Evolutionary conservation across 2,329 filamentous ascomycete species (phyloP).

Genomic region (Apiospora arundinis): DNA sequence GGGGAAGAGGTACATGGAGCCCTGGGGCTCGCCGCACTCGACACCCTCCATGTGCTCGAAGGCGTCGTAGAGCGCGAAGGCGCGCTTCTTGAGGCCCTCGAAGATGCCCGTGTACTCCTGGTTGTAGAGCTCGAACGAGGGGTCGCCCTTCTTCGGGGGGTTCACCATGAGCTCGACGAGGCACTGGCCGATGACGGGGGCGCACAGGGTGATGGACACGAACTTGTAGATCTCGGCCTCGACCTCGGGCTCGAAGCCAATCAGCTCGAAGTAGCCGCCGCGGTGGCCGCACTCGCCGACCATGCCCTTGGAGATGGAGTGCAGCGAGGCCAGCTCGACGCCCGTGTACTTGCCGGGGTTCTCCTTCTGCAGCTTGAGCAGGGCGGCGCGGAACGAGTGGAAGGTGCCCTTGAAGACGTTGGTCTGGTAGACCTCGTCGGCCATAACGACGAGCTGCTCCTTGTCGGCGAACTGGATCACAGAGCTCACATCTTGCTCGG

Average conservation of each 20-base stretch:
- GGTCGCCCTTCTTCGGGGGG: slow-evolving; percentile 82
- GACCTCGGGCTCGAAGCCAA: slow-evolving; percentile 85
- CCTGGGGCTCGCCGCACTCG: slow-evolving; percentile 86
- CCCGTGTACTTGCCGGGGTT: slow-evolving; percentile 78
- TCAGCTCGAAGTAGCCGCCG: slow-evolving; percentile 96
- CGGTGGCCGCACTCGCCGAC: slow-evolving; percentile 98
- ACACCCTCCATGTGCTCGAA: slow-evolving; percentile 97
- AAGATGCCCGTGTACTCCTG: slow-evolving; percentile 86
- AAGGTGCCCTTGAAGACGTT: slow-evolving; percentile 97
- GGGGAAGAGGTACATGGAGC: slow-evolving; percentile 98
- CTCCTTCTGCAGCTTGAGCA: slow-evolving; percentile 81
- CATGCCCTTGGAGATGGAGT: slow-evolving; percentile 98
- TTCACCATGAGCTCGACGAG: slow-evolving; percentile 98
- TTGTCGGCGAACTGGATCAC: slow-evolving; percentile 88
- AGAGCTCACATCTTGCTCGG: slow-evolving; percentile 77
- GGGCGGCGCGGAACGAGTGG: slow-evolving; percentile 90
- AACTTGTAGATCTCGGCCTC: slow-evolving; percentile 98
- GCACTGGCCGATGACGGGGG: slow-evolving; percentile 94
- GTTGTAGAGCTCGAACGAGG: slow-evolving; percentile 83
- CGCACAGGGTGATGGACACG: slow-evolving; percentile 94
- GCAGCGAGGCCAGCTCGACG: slow-evolving; percentile 88
- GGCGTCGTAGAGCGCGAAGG: slow-evolving; percentile 84
- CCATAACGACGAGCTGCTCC: slow-evolving; percentile 86
- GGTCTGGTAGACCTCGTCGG: slow-evolving; percentile 99
- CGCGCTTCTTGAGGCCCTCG: slow-evolving; percentile 77